These are phyloP conservation scores for Dioscorea alata DNA, from an alignment of 106 monocot genomes.

Conservation along the genomic window DNA sequence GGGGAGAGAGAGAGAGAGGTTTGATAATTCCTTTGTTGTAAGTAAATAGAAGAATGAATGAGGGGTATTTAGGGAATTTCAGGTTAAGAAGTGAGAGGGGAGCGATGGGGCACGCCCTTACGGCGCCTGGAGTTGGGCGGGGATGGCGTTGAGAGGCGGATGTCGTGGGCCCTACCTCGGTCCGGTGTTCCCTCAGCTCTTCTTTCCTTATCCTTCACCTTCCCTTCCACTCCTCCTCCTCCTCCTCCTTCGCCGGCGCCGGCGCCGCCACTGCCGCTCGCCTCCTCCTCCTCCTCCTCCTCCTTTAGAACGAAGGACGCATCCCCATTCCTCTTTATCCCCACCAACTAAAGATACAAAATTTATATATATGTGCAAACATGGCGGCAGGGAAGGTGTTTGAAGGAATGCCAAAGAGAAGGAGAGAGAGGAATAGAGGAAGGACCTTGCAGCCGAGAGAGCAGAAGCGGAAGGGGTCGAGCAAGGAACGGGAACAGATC, in stretches of 20 bases:
- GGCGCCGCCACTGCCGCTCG: constrained; percentile 2
- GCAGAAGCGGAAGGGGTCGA: constrained; percentile 76
- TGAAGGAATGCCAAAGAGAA: too few relatives aligned
- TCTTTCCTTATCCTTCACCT: constrained; percentile 8
- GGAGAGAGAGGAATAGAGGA: neutral
- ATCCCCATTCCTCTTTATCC: constrained; percentile 55
- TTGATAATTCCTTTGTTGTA: too few relatives aligned
- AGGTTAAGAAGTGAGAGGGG: constrained; percentile 44
- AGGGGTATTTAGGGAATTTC: constrained; percentile 6
- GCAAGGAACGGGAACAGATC: constrained; percentile 71
- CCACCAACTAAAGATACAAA: constrained; percentile 26
- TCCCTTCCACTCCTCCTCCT: neutral
- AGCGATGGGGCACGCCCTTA: constrained; percentile 64
- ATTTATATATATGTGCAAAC: too few relatives aligned
- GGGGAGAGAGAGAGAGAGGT: neutral
- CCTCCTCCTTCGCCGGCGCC: neutral
- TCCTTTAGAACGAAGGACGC: constrained; percentile 35
- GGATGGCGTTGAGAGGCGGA: constrained; percentile 1
- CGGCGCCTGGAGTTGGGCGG: constrained; percentile 35
- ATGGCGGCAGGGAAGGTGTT: too few relatives aligned
- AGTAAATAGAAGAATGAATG: neutral
- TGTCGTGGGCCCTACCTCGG: constrained; percentile 6
- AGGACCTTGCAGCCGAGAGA: constrained; percentile 75
- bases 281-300: constrained; percentile 8
- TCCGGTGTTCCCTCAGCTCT: neutral